Percentiles rank a stretch among this genome's conserved stretches.
phyloP scores from a whole-genome alignment of 192 early-diverging fungal species.

The Backusella sp. region DNA sequence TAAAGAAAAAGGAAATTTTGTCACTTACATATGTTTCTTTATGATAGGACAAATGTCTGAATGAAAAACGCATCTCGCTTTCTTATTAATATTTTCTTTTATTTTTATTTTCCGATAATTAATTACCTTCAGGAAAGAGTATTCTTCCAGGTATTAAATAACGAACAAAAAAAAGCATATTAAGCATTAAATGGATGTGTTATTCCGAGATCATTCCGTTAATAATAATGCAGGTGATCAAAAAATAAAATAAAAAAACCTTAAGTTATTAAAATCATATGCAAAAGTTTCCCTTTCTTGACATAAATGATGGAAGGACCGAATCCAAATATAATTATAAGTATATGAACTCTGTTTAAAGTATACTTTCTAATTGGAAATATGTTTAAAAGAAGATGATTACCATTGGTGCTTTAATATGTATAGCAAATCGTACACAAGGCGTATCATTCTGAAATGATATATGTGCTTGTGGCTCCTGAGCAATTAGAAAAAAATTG shows the following conservation, averaged over 20 bases:
- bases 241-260: not conserved
- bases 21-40: not conserved
- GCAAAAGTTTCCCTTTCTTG: not conserved
- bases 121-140: not conserved
- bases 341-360: not conserved
- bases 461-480: no score
- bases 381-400: not conserved
- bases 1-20: not conserved
- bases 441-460: no score
- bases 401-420: no score
- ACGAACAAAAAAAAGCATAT: not conserved
- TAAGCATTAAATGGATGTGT: not conserved
- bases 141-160: not conserved
- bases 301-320: not conserved
- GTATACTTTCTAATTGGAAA: not conserved
- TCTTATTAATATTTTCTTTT: no score
- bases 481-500: no score
- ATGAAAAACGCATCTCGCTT: no score
- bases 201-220: not conserved
- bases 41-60: no score
- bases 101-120: not conserved
- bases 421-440: no score
- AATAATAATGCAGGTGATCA: not conserved
- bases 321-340: not conserved
- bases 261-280: not conserved